These are phyloP conservation scores for Rhododendron henanense DNA, from an alignment of 148 eudicot genomes.

Conservation along the genomic window DNA sequence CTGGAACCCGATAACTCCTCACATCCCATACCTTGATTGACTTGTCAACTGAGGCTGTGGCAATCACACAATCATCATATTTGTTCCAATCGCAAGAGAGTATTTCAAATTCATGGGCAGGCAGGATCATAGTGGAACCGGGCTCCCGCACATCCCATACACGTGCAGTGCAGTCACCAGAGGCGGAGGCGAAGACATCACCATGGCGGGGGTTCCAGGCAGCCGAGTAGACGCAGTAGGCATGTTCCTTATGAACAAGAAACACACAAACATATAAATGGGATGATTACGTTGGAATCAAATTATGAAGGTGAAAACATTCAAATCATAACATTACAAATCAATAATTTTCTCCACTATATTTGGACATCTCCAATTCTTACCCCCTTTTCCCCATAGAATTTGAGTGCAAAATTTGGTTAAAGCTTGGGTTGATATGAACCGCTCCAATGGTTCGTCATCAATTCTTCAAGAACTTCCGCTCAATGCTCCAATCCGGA, in stretches of 20 bases:
- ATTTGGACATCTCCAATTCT: neutral
- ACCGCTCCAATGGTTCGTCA: neutral
- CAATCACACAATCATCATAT: slow-evolving; percentile 77
- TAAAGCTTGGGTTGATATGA: neutral
- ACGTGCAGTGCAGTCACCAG: slow-evolving; percentile 85
- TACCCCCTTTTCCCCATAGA: neutral
- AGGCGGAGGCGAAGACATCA: slow-evolving; percentile 89
- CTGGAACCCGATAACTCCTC: slow-evolving; percentile 66
- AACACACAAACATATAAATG: neutral
- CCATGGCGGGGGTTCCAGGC: slow-evolving; percentile 90
- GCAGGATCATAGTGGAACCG: slow-evolving; percentile 87
- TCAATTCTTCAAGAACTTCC: neutral
- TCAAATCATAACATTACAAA: neutral
- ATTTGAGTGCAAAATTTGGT: neutral
- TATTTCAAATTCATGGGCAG: slow-evolving; percentile 84
- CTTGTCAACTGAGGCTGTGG: slow-evolving; percentile 83
- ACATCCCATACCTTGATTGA: slow-evolving; percentile 88
- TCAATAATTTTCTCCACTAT: neutral
- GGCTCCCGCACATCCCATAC: slow-evolving; percentile 97
- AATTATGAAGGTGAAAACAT: neutral
- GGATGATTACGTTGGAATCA: neutral
- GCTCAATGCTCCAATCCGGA: neutral
- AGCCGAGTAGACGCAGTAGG: slow-evolving; percentile 77
- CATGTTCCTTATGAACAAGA: slow-evolving; percentile 48
- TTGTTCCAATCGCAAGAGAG: slow-evolving; percentile 90